Base-by-base conservation (phyloP, 2,329 filamentous ascomycete species). In the Bipolaris zeicola region DNA sequence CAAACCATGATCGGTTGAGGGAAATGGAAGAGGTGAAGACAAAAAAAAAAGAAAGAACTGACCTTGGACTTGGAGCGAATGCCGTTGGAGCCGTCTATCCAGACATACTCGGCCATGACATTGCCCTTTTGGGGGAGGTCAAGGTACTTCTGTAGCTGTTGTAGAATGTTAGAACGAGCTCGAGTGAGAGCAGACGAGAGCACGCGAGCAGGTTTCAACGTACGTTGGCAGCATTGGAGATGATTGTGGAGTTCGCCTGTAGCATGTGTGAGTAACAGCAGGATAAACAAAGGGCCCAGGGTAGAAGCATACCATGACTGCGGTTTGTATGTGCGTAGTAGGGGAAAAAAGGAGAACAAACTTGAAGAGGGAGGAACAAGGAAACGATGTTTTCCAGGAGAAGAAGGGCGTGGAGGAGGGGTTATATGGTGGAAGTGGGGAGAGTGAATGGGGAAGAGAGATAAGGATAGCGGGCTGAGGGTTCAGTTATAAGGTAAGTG, bases 51-150 rank as follows among this genome's bases (percentile, higher is more conserved):
- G 22, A 24, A 24, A 24, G 22, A 24, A 64, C 91, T 84, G 84
- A 97, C 94, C 86, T 92, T 96, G 76, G 90, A 94, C 85, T 98
- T 99, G 77, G 92, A 96, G 73, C 95, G 92, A 70, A 91, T 85
- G 73, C 89, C 89, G 77, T 93, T 92, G 65, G 82, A 80, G 65
- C 90, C 84, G 76, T 97, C 93, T 77, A 97, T 89, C 94, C 94
- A 97, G 84, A 97, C 88, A 82, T 97, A 97, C 83, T 97, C 94
- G 75, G 92, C 94, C 80, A 96, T 95, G 76, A 96, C 84, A 70
- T 82, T 83, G 78, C 92, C 93, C 79, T 89, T 91, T 83, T 98
- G 94, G 78, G 92, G 89, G 73, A 98, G 90, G 74, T 84, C 83
- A 81, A 95, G 87, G 85, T 94, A 98, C 81, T 97, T 97, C 79